Conservation (phyloP, 2,329 filamentous ascomycete species). For the Aspergillus sp. region DNA sequence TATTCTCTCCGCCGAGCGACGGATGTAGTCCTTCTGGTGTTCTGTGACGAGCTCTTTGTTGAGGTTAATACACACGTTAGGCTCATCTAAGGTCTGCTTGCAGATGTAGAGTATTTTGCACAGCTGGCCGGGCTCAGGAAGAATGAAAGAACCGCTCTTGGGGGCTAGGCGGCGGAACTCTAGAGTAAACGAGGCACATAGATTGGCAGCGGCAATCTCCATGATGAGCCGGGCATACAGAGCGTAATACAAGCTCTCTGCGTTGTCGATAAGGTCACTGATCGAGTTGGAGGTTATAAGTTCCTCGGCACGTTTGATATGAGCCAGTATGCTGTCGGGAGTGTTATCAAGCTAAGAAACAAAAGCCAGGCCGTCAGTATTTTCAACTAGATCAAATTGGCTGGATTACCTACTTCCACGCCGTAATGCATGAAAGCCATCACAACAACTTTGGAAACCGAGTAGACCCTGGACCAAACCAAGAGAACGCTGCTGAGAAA, state of each 20-base stretch:
- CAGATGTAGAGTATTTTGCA: slow-evolving; percentile 33
- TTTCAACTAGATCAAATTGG: not conserved
- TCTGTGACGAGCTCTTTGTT: slow-evolving; percentile 27
- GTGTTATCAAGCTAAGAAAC: slow-evolving; percentile 30
- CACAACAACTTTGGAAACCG: slow-evolving; percentile 36
- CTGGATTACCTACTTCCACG: slow-evolving; percentile 27
- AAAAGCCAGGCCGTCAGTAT: not conserved
- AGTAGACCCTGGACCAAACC: slow-evolving; percentile 35
- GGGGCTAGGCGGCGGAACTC: slow-evolving; percentile 20
- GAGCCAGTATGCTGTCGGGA: slow-evolving; percentile 28
- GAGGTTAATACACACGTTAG: slow-evolving; percentile 25
- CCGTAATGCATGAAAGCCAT: slow-evolving; percentile 34
- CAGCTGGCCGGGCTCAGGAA: slow-evolving; percentile 37
- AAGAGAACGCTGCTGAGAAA: slow-evolving; percentile 29
- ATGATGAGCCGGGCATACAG: slow-evolving; percentile 37
- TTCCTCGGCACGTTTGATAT: slow-evolving; percentile 32
- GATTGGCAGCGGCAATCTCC: slow-evolving; percentile 37
- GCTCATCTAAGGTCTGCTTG: slow-evolving; percentile 32
- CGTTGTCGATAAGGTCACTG: slow-evolving; percentile 30
- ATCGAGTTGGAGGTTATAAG: slow-evolving; percentile 28
- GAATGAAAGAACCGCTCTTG: slow-evolving; percentile 17
- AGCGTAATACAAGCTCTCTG: slow-evolving; percentile 39
- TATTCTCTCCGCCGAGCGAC: slow-evolving; percentile 21
- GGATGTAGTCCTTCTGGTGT: slow-evolving; percentile 32
- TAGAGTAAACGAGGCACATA: slow-evolving; percentile 32